Conservation (phyloP, 23 red algal species). For the Gracilaria gracilis region DNA sequence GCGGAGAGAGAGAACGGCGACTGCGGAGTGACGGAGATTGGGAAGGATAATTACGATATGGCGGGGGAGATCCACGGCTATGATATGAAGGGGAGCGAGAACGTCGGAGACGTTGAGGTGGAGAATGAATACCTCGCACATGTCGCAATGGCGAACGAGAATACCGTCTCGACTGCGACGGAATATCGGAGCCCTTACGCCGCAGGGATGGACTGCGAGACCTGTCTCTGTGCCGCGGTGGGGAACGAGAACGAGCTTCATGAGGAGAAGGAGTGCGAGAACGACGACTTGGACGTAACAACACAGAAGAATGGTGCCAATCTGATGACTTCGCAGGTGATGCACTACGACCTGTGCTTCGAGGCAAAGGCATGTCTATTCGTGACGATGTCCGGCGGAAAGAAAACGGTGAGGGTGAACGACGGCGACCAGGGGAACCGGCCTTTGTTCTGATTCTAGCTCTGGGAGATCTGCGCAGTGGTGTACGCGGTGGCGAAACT, state of each 20-base stretch:
- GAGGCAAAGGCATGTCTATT: background rate
- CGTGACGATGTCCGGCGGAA: background rate
- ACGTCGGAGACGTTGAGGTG: background rate
- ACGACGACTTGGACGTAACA: background rate
- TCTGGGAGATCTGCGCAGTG: background rate
- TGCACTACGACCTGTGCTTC: background rate
- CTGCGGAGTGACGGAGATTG: background rate
- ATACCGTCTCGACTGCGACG: background rate
- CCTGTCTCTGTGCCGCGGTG: background rate
- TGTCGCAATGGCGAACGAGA: background rate
- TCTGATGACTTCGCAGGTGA: background rate
- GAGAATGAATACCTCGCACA: background rate
- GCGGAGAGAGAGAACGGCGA: background rate
- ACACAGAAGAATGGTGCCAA: background rate
- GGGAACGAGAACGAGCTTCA: background rate
- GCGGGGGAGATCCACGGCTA: background rate
- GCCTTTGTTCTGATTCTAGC: background rate
- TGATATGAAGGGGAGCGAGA: background rate
- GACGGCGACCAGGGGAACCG: background rate
- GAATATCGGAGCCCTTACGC: background rate
- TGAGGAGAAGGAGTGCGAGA: background rate
- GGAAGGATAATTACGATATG: background rate
- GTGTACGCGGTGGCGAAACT: background rate
- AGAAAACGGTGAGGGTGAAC: background rate
- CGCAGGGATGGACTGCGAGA: constrained; percentile 15